Evolutionary conservation across 1,139 yeast genomes (phyloP).

Genomic region (Saccharomyces hybrid): DNA sequence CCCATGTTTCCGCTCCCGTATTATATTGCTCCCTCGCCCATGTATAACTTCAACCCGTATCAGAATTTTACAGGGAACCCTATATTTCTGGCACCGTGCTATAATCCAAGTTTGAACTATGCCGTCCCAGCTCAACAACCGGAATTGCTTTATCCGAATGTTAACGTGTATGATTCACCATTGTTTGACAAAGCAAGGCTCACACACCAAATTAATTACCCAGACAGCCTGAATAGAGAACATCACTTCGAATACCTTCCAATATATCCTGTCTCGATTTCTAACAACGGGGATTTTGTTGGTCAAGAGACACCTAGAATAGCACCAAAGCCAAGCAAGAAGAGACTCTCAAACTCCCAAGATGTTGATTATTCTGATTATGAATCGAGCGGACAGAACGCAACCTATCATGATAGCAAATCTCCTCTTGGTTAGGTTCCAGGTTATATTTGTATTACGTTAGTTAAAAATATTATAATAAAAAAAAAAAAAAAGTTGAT

Average conservation of each 20-base stretch:
- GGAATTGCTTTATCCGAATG: neutral
- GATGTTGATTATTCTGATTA: neutral
- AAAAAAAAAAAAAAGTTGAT: neutral
- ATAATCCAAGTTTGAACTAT: constrained; percentile 10
- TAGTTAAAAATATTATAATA: neutral
- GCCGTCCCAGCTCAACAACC: neutral
- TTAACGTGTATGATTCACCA: neutral
- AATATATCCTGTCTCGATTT: neutral
- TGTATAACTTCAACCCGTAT: constrained; percentile 4
- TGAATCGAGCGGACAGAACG: neutral
- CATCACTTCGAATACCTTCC: neutral
- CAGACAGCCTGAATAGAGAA: neutral
- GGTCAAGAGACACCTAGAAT: neutral
- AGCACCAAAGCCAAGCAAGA: neutral
- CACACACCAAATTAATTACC: neutral
- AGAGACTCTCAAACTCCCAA: neutral
- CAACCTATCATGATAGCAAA: neutral
- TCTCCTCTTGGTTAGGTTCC: neutral
- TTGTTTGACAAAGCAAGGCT: neutral
- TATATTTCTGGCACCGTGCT: neutral
- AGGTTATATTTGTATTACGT: neutral
- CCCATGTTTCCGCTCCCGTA: neutral
- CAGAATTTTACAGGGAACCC: neutral
- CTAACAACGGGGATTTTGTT: neutral
- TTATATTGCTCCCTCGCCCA: constrained; percentile 4